phyloP scores from a whole-genome alignment of 805 yeast species.

The Kazachstania viticola region DNA sequence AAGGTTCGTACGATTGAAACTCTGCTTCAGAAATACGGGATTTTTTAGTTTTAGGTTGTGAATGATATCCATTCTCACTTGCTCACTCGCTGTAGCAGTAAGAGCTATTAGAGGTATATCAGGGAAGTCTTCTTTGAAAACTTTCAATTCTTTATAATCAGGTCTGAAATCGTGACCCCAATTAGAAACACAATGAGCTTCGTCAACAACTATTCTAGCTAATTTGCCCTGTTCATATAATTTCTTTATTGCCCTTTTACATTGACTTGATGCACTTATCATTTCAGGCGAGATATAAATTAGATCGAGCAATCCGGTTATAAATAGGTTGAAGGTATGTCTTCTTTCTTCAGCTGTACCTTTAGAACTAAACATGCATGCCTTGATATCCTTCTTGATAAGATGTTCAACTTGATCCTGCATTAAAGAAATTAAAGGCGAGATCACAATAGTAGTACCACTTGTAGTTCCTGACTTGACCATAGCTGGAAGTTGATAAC shows the following conservation, averaged over 20 bases:
- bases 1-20: conserved; percentile 84
- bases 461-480: conserved; percentile 59
- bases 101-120: conserved; percentile 87
- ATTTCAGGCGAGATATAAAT: conserved; percentile 92
- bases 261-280: conserved; percentile 66
- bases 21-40: conserved; percentile 70
- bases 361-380: conserved; percentile 83
- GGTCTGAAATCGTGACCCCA: conserved; percentile 99
- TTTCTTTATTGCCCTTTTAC: conserved; percentile 50
- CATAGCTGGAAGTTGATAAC: conserved; percentile 92
- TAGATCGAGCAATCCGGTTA: conserved; percentile 58
- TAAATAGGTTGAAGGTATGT: conserved; percentile 50
- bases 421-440: conserved; percentile 93
- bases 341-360: conserved; percentile 54
- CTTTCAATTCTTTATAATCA: conserved; percentile 73
- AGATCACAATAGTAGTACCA: conserved; percentile 87
- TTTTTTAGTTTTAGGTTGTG: conserved; percentile 58
- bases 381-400: conserved; percentile 52
- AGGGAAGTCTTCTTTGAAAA: conserved; percentile 65
- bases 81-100: conserved; percentile 95
- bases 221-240: conserved; percentile 46
- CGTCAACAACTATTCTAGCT: conserved; percentile 90
- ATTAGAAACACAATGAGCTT: conserved; percentile 95
- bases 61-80: conserved; percentile 75
- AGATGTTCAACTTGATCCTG: conserved; percentile 92